Evolutionary conservation across 352 stramenopile species (phyloP).

Genomic region (Globisporangium megalacanthum): DNA sequence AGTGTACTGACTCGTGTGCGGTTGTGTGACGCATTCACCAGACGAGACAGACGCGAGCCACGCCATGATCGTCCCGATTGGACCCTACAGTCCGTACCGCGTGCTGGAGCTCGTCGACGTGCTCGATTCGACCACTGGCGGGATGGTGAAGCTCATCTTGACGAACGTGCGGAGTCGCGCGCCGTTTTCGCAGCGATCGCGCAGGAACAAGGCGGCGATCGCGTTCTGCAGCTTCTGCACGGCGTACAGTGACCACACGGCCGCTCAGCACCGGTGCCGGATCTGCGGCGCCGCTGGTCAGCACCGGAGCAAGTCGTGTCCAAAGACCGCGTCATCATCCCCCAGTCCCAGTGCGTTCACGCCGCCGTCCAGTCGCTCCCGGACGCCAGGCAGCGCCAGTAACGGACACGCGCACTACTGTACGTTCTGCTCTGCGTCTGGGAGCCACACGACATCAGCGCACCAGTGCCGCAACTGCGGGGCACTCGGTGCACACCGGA

Average conservation of each 20-base stretch:
- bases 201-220: slow-evolving; percentile 24
- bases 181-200: slow-evolving; percentile 30
- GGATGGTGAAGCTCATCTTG: slow-evolving; percentile 69
- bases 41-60: slow-evolving; percentile 1
- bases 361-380: slow-evolving; percentile 3
- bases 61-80: slow-evolving; percentile 3
- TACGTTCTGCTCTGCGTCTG: slow-evolving; percentile 48
- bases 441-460: slow-evolving; percentile 47
- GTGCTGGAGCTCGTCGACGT: slow-evolving; percentile 73
- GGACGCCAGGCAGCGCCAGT: slow-evolving; percentile 5
- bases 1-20: not conserved
- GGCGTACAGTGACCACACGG: slow-evolving; percentile 63
- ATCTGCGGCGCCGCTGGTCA: slow-evolving; percentile 48
- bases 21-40: not conserved
- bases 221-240: slow-evolving; percentile 71
- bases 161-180: slow-evolving; percentile 54
- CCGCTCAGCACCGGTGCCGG: slow-evolving; percentile 54
- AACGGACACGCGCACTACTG: slow-evolving; percentile 51
- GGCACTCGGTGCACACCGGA: slow-evolving; percentile 49
- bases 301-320: slow-evolving; percentile 59
- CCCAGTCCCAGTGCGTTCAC: slow-evolving; percentile 17
- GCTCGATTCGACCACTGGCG: slow-evolving; percentile 67
- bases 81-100: slow-evolving; percentile 45
- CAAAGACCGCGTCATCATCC: slow-evolving; percentile 17
- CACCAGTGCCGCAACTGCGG: slow-evolving; percentile 58